phyloP scores from a whole-genome alignment of 1,284 basidiomycete genomes.

The Rhodotorula sp. region DNA sequence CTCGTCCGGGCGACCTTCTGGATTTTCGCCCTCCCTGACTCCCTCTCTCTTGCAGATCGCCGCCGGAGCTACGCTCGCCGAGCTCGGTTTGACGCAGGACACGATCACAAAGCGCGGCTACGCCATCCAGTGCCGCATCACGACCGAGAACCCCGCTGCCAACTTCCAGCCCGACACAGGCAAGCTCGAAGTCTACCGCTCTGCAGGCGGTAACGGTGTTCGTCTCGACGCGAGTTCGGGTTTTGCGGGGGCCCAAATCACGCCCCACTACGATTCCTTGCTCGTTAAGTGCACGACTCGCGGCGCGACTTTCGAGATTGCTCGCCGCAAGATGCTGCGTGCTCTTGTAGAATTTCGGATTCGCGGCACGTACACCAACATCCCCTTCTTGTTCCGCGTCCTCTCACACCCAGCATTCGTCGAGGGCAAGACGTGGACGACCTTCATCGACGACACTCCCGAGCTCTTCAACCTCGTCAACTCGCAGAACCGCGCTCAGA shows the following conservation, averaged over 20 bases:
- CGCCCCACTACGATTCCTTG: constrained; percentile 98
- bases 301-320: constrained; percentile 97
- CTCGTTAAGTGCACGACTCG: constrained; percentile 95
- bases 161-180: constrained; percentile 98
- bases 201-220: constrained; percentile 97
- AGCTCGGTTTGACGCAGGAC: constrained; percentile 95
- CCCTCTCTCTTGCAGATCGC: constrained; percentile 72
- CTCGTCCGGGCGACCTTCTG: neutral
- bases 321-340: constrained; percentile 97
- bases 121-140: constrained; percentile 98
- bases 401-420: constrained; percentile 98
- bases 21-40: neutral
- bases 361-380: constrained; percentile 85
- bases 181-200: constrained; percentile 98
- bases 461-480: constrained; percentile 98
- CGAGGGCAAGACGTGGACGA: constrained; percentile 96
- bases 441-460: constrained; percentile 98
- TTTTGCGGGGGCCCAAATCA: constrained; percentile 99
- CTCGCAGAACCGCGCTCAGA: constrained; percentile 97
- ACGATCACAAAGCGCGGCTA: constrained; percentile 94
- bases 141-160: constrained; percentile 90
- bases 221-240: constrained; percentile 96
- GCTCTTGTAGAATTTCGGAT: constrained; percentile 99
- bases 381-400: constrained; percentile 97
- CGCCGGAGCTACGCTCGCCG: constrained; percentile 89